These are phyloP conservation scores for Tetrahymena thermophila DNA, from an alignment of 73 alveolate genomes.

Conservation along the genomic window DNA sequence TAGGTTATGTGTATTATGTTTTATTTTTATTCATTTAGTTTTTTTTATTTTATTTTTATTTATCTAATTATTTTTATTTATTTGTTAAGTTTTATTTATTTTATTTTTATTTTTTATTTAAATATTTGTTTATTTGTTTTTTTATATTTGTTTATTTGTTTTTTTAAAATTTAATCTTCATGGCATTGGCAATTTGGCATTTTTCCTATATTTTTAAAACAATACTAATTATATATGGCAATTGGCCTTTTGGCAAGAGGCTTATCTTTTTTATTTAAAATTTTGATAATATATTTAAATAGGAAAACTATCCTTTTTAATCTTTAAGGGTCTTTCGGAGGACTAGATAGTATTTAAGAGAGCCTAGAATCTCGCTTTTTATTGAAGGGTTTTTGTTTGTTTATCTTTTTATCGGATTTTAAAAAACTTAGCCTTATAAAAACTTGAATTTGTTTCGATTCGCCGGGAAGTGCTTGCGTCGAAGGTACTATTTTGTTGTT, in stretches of 20 bases:
- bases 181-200: constrained; percentile 1
- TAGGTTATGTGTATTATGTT: neutral
- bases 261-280: neutral
- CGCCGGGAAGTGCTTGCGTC: constrained; percentile 3
- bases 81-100: neutral
- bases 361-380: neutral
- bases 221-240: neutral
- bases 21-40: neutral
- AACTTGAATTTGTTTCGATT: neutral
- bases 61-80: neutral
- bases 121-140: neutral
- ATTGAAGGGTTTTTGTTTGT: neutral
- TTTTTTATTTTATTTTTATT: neutral
- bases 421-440: neutral
- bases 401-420: neutral
- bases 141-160: neutral
- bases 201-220: neutral
- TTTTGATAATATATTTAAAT: neutral
- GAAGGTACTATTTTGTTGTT: neutral
- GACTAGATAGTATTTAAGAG: neutral
- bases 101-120: neutral
- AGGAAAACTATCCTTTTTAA: neutral
- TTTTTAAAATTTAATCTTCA: neutral
- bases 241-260: constrained; percentile 3
- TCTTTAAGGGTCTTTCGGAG: neutral